phyloP scores from a whole-genome alignment of 2,329 filamentous ascomycete species.

The Penicillium sp. region DNA sequence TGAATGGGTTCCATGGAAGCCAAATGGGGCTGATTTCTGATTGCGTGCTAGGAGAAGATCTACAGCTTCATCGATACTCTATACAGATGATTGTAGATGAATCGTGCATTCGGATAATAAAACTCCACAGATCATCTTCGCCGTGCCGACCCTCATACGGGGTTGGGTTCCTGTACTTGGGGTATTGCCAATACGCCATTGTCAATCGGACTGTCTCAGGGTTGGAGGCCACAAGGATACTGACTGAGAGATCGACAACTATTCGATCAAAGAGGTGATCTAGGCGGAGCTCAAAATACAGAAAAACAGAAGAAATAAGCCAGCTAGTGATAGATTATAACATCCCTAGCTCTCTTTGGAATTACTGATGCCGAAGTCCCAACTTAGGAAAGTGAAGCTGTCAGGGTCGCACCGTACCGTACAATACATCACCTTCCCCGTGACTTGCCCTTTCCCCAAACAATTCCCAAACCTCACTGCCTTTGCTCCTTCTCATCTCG shows the following conservation, averaged over 20 bases:
- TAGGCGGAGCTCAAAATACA: not conserved
- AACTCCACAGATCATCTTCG: not conserved
- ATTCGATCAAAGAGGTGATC: not conserved
- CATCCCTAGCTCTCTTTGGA: not conserved
- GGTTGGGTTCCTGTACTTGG: not conserved
- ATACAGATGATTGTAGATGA: not conserved
- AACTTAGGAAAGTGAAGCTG: not conserved
- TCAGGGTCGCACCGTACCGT: constrained; percentile 19
- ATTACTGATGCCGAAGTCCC: not conserved
- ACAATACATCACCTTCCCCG: constrained; percentile 13
- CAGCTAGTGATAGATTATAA: not conserved
- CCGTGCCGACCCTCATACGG: not conserved
- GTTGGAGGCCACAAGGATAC: not conserved
- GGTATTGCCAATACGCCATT: constrained; percentile 1
- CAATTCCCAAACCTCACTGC: constrained; percentile 5
- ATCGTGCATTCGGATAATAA: constrained; percentile 2
- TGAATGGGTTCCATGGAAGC: not conserved
- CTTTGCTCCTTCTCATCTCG: constrained; percentile 2
- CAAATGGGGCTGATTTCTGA: not conserved
- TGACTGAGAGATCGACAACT: not conserved
- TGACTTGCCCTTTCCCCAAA: constrained; percentile 16
- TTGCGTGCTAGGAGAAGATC: not conserved
- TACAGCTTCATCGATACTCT: not conserved
- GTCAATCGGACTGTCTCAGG: not conserved
- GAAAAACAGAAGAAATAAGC: not conserved